Base-by-base conservation (phyloP, 306 rosid genomes). In the Cicer cuneatum region DNA sequence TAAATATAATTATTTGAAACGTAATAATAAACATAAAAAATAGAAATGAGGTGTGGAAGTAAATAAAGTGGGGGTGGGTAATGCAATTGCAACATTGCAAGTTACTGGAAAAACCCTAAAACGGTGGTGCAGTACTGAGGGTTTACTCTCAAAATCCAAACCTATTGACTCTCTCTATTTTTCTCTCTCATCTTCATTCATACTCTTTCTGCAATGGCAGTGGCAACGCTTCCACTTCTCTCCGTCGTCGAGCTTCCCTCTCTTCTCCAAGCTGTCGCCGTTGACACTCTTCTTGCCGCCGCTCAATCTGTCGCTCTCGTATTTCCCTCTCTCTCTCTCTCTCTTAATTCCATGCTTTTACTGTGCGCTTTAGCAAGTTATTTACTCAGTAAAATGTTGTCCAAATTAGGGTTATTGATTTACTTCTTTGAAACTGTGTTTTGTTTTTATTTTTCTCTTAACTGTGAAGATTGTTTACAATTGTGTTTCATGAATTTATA, bases 91-190 rank as follows among this genome's bases (percentile, higher is more conserved):
- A 33, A 35, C 33, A 77, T 13, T 66, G 67, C 49, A 49, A 54
- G 13, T 52, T 71, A 7, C 13, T 38, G 73, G 73, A 83, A 82
- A 84, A 89, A 80, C 90, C 96, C 97, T 86, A 81, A 90, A 86
- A 78, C 85, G 78, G 82, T 85, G 87, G 75, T 62, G 80, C 80
- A 39, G 46, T 46, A 9, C 1, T 58, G 5, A 78, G 83, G 89
- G 81, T 81, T 89, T 81, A 81, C 83, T 59, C 76, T 67, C 62
- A 1, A 19, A 33, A 72, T 51, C 76, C 61, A 61, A 67, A 67
- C 15, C 70, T 75, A 39, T 76, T 76, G 75, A 76, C 81, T 76
- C 72, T 29, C 3, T 7, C 57, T 38, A 21, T 76, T 46, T 72
- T 80, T 46, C 53, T 59, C 35, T 29, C 35, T 29, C 35, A 29